These are phyloP conservation scores for Candida krabiensis DNA, from an alignment of 805 yeast species.

Conservation along the genomic window DNA sequence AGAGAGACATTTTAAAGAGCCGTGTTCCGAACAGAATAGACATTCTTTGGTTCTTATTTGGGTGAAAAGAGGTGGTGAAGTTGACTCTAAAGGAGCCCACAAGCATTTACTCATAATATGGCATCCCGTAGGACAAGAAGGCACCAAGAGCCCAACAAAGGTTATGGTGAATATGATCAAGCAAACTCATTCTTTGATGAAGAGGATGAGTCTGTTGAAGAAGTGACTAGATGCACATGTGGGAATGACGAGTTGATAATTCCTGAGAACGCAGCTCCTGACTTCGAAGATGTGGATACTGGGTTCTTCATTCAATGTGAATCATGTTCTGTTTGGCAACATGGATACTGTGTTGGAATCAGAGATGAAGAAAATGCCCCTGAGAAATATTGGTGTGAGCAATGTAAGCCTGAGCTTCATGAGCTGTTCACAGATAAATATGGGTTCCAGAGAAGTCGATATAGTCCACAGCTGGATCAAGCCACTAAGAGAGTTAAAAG, in stretches of 20 bases:
- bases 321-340: conserved; percentile 94
- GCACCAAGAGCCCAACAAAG: conserved; percentile 22
- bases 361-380: conserved; percentile 74
- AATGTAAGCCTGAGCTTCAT: conserved; percentile 85
- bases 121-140: conserved; percentile 34
- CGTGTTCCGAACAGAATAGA: too few relatives aligned
- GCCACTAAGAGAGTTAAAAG: conserved; percentile 29
- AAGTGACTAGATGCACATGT: conserved; percentile 56
- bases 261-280: conserved; percentile 27
- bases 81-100: too few relatives aligned
- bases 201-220: conserved; percentile 34
- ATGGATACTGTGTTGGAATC: conserved; percentile 92
- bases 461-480: conserved; percentile 42
- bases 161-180: conserved; percentile 20
- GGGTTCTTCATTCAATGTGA: conserved; percentile 86
- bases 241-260: conserved; percentile 46
- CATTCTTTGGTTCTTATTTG: too few relatives aligned
- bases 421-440: conserved; percentile 45
- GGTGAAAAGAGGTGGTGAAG: too few relatives aligned
- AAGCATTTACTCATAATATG: conserved; percentile 17
- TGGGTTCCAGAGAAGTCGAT: conserved; percentile 48
- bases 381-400: conserved; percentile 93
- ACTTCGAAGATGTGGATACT: conserved; percentile 42
- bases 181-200: conserved; percentile 17
- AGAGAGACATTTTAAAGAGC: too few relatives aligned